Conservation (phyloP, 805 yeast species). For the Torulaspora microellipsoides region DNA sequence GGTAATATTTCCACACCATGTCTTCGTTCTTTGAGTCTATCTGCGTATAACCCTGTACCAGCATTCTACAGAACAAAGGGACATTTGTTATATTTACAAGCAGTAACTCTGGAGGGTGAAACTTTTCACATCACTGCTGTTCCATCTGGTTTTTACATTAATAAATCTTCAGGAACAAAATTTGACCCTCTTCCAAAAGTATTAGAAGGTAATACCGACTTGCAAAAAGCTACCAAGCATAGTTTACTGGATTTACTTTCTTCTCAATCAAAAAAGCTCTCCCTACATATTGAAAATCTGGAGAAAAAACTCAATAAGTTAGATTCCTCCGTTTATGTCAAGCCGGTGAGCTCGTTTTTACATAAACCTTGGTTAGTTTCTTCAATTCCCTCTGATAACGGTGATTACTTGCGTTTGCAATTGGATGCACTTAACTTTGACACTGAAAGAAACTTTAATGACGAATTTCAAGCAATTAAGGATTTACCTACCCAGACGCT, state of each 20-base stretch:
- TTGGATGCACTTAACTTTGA: conserved; percentile 26
- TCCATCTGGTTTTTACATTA: conserved; percentile 73
- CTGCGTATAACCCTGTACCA: conserved; percentile 87
- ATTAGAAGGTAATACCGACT: conserved; percentile 15
- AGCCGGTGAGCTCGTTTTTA: conserved; percentile 58
- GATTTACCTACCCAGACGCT: conserved; percentile 60
- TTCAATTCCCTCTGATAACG: conserved; percentile 30
- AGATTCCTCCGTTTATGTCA: conserved; percentile 52
- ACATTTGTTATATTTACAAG: conserved; percentile 70
- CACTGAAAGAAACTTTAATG: conserved; percentile 77
- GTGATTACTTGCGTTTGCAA: conserved; percentile 63
- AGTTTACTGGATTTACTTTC: conserved; percentile 58
- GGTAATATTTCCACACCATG: conserved; percentile 33
- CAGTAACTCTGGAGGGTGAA: conserved; percentile 78
- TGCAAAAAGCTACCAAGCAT: conserved; percentile 29
- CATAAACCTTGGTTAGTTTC: conserved; percentile 70
- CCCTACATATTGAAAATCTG: conserved; percentile 48
- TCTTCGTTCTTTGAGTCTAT: conserved; percentile 58
- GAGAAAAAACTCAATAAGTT: conserved; percentile 40
- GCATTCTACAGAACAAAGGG: conserved; percentile 60
- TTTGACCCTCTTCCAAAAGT: conserved; percentile 61
- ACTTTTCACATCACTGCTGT: conserved; percentile 73
- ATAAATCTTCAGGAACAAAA: conserved; percentile 57
- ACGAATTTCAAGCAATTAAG: conserved; percentile 76
- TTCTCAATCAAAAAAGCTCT: conserved; percentile 61